Base-by-base conservation (phyloP, 1,284 basidiomycete species). In the Leccinum griseonigrum region DNA sequence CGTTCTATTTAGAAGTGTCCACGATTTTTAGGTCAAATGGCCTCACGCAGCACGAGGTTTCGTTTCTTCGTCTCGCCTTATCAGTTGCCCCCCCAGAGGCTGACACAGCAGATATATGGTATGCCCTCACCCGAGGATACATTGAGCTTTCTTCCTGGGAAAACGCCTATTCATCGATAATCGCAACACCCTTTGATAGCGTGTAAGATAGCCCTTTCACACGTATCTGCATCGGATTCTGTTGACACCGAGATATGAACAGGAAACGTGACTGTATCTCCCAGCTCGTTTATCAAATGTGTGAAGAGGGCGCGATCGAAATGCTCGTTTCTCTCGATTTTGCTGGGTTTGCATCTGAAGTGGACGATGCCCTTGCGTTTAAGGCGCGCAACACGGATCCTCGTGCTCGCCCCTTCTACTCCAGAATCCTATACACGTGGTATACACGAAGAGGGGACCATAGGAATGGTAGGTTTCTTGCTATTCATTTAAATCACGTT, bases 311-410 rank as follows among this genome's bases (percentile, higher is more conserved):
- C 67, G 86, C 92, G 59, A 85, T 95, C 26, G 88, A 91, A 60
- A 83, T 83, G 60, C 81, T 99, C 16, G 87, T 96, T 73, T 79
- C 86, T 11, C 89, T 95, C 71, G 94, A 92, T 68, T 98, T 98
- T 73, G 83, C 90, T 26, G 93, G 90, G 0, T 83, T 97, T 66
- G 87, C 91, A 61, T 87, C 89, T 60, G 93, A 97, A 71, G 91
- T 99, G 29, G 95, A 98, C 78, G 87, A 86, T 58, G 88, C 91
- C 18, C 81, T 99, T 54, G 86, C 91, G 48, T 98, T 97, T 82
- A 97, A 98, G 76, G 94, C 95, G 10, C 86, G 96, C 64, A 97
- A 98, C 75, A 91, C 90, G 22, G 93, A 98, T 77, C 95, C 97
- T 53, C 84, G 93, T 57, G 79, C 88, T 50, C 83, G 82, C 51